Conservation (phyloP, 2,329 filamentous ascomycete species). For the Calonectria fujianensis region DNA sequence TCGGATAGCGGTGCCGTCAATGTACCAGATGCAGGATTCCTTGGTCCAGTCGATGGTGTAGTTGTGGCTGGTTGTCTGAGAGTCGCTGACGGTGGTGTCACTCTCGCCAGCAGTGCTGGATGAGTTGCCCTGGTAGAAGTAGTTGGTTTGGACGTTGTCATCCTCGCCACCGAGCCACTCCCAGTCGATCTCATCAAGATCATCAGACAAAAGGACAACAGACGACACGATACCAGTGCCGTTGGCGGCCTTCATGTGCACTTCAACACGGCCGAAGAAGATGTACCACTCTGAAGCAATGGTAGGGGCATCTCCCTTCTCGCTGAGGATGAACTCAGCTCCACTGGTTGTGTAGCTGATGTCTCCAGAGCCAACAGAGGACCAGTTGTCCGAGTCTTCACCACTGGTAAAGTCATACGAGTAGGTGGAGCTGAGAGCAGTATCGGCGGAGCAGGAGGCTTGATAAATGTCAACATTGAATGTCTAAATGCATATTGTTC, state of each 20-base stretch:
- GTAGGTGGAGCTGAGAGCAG: constrained; percentile 38
- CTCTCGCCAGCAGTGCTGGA: constrained; percentile 80
- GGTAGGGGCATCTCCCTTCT: constrained; percentile 73
- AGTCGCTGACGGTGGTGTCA: constrained; percentile 73
- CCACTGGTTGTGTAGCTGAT: constrained; percentile 46
- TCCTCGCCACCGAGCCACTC: constrained; percentile 88
- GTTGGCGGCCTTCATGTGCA: constrained; percentile 81
- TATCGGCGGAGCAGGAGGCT: constrained; percentile 34
- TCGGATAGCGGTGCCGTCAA: constrained; percentile 77
- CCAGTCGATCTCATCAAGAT: constrained; percentile 81
- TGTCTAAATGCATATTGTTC: not conserved
- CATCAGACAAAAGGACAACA: constrained; percentile 83
- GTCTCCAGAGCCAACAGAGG: constrained; percentile 42
- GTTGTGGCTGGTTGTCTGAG: constrained; percentile 75
- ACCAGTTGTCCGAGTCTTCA: constrained; percentile 40
- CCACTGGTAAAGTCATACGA: constrained; percentile 45
- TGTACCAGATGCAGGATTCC: constrained; percentile 76
- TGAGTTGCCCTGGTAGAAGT: constrained; percentile 83
- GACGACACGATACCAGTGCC: constrained; percentile 86
- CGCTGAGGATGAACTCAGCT: constrained; percentile 71
- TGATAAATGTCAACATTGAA: constrained; percentile 1
- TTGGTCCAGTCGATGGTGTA: constrained; percentile 81
- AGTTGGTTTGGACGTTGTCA: constrained; percentile 88
- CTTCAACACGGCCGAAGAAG: constrained; percentile 86
- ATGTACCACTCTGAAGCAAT: constrained; percentile 85